Conservation (phyloP, 2,329 filamentous ascomycete genomes). For the Pestalotiopsis sp. region DNA sequence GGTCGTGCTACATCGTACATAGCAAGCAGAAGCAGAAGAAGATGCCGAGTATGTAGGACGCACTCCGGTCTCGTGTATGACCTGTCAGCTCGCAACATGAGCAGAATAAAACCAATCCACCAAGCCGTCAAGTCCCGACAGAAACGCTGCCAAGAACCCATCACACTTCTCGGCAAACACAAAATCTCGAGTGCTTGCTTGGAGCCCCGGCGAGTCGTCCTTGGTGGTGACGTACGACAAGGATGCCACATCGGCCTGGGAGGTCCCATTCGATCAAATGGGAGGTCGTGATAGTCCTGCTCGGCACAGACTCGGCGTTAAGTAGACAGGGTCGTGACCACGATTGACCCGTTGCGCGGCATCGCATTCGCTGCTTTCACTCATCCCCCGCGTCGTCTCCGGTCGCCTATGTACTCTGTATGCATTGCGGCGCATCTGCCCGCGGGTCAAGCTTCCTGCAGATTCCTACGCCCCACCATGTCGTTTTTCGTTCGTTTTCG, state of each 20-base stretch:
- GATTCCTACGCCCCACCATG: not conserved
- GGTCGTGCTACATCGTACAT: not conserved
- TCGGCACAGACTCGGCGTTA: slow-evolving; percentile 7
- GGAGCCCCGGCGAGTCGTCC: not conserved
- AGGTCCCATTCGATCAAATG: not conserved
- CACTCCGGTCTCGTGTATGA: not conserved
- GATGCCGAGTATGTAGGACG: not conserved
- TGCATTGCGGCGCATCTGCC: not conserved
- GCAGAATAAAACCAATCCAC: not conserved
- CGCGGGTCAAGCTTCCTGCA: not conserved
- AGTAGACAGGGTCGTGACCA: not conserved
- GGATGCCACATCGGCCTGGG: not conserved
- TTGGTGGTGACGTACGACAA: not conserved
- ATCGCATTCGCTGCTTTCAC: not conserved
- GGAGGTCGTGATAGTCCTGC: not conserved
- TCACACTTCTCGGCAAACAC: not conserved
- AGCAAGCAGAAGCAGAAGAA: not conserved
- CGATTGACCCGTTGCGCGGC: not conserved
- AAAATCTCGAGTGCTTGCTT: not conserved
- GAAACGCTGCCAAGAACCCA: not conserved
- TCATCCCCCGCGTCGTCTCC: not conserved
- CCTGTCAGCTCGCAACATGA: not conserved
- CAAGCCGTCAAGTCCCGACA: not conserved
- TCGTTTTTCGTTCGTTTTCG: not conserved
- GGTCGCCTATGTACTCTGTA: no score